Percentiles rank a stretch among this genome's conserved stretches.
Evolutionary conservation across 352 stramenopile species (phyloP).

Genomic region (Phytophthora rubi): DNA sequence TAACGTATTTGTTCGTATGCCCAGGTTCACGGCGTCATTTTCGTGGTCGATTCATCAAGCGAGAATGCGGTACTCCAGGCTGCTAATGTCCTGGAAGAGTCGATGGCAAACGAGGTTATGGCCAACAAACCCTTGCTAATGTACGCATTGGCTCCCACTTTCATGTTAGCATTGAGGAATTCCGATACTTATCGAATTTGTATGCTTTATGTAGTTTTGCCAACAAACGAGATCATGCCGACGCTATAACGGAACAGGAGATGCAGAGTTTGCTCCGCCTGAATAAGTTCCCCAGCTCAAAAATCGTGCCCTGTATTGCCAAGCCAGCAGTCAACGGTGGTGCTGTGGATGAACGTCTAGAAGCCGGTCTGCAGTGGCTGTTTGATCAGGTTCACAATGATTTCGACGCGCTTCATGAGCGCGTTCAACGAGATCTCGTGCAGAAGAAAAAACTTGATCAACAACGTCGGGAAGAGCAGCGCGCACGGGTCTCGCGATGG

Average conservation of each 20-base stretch:
- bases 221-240: slow-evolving; percentile 73
- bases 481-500: slow-evolving; percentile 63
- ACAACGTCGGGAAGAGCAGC: slow-evolving; percentile 64
- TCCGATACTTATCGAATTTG: neutral
- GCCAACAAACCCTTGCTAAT: slow-evolving; percentile 71
- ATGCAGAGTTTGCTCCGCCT: slow-evolving; percentile 48
- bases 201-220: slow-evolving; percentile 55
- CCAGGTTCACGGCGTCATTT: slow-evolving; percentile 75
- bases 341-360: slow-evolving; percentile 67
- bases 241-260: slow-evolving; percentile 45
- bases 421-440: slow-evolving; percentile 55
- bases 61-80: slow-evolving; percentile 56
- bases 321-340: slow-evolving; percentile 62
- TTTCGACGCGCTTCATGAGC: slow-evolving; percentile 54
- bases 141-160: slow-evolving; percentile 34
- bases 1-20: neutral
- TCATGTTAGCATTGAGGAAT: neutral
- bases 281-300: slow-evolving; percentile 45
- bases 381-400: slow-evolving; percentile 66
- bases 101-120: slow-evolving; percentile 66
- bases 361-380: slow-evolving; percentile 73
- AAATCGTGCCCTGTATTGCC: slow-evolving; percentile 60
- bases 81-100: slow-evolving; percentile 50
- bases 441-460: slow-evolving; percentile 69
- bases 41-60: slow-evolving; percentile 73